Conservation (phyloP, 805 yeast genomes). For the Lipomyces kockii region DNA sequence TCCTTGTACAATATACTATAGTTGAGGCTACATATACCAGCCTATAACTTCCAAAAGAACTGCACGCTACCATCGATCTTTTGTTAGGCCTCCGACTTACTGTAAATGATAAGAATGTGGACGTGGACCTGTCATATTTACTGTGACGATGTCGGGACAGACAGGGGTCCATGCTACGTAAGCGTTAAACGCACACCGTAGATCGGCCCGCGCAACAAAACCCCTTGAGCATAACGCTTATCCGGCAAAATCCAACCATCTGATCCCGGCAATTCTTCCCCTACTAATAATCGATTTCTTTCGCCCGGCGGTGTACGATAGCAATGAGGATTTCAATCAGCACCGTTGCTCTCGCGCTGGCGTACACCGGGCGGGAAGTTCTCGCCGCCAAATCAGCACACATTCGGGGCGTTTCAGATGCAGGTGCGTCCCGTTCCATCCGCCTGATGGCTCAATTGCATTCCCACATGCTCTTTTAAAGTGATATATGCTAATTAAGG, state of each 20-base stretch:
- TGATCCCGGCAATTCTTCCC: neutral
- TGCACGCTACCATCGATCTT: neutral
- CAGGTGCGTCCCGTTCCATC: slow-evolving; percentile 6
- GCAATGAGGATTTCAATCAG: slow-evolving; percentile 11
- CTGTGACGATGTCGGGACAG: too few relatives aligned
- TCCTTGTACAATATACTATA: neutral
- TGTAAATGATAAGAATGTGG: neutral
- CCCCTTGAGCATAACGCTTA: neutral
- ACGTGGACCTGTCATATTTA: too few relatives aligned
- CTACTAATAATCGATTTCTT: neutral
- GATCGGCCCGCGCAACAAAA: neutral
- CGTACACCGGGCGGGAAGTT: neutral
- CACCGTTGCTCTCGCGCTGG: neutral
- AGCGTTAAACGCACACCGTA: neutral
- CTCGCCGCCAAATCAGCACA: slow-evolving; percentile 8
- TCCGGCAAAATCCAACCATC: neutral
- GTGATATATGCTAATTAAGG: neutral
- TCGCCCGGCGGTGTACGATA: neutral
- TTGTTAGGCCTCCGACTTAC: neutral
- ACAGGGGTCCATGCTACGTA: neutral
- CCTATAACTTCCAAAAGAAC: neutral
- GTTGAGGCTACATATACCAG: neutral
- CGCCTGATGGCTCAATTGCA: slow-evolving; percentile 1
- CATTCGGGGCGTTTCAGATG: slow-evolving; percentile 17
- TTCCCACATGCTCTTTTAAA: neutral